phyloP scores from a whole-genome alignment of 2,329 filamentous ascomycete genomes.

The Cadophora luteo-olivacea region DNA sequence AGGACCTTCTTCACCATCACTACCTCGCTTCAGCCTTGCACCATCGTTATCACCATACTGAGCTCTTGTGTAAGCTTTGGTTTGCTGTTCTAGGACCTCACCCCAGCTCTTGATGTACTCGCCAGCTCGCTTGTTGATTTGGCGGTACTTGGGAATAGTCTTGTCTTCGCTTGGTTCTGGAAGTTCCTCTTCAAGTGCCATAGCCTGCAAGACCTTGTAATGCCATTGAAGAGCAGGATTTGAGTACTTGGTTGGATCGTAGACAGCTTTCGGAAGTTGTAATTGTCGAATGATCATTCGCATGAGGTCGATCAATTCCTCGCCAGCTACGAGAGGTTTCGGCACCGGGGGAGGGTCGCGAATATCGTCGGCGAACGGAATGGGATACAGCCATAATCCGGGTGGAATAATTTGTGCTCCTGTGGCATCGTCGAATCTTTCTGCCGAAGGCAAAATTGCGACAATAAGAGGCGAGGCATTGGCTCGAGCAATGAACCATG shows the following conservation, averaged over 20 bases:
- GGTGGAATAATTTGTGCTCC: slow-evolving; percentile 76
- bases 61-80: slow-evolving; percentile 22
- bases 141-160: slow-evolving; percentile 82
- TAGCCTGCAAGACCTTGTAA: slow-evolving; percentile 89
- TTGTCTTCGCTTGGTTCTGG: slow-evolving; percentile 75
- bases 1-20: slow-evolving; percentile 39
- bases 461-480: slow-evolving; percentile 83
- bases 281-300: slow-evolving; percentile 74
- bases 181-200: slow-evolving; percentile 90
- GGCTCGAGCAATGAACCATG: slow-evolving; percentile 85
- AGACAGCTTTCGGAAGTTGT: slow-evolving; percentile 84
- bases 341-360: slow-evolving; percentile 72
- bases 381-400: slow-evolving; percentile 85
- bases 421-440: slow-evolving; percentile 67
- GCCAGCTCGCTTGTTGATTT: slow-evolving; percentile 84
- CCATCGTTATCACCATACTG: slow-evolving; percentile 25
- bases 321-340: slow-evolving; percentile 63
- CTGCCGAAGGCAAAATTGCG: slow-evolving; percentile 79
- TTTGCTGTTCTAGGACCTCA: slow-evolving; percentile 63
- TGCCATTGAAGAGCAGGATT: slow-evolving; percentile 97
- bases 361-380: slow-evolving; percentile 91
- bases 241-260: slow-evolving; percentile 86
- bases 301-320: slow-evolving; percentile 82
- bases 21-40: slow-evolving; percentile 54
- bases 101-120: slow-evolving; percentile 82